phyloP scores from a whole-genome alignment of 148 eudicot genomes.

The Vaccinium corymbosum region DNA sequence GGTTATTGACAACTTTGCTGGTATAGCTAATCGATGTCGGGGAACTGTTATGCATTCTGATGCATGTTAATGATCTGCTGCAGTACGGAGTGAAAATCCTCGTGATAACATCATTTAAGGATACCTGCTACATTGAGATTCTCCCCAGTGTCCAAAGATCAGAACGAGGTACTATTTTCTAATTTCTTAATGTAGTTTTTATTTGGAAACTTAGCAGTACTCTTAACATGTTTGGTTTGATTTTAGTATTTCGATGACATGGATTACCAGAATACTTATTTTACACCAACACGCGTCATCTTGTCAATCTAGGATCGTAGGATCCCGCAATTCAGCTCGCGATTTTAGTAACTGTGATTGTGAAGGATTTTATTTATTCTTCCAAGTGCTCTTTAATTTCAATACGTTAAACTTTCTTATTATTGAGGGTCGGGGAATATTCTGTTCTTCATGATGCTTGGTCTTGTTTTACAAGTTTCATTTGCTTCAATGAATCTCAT shows the following conservation, averaged over 20 bases:
- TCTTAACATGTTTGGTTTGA: background rate
- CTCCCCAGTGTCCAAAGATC: constrained; percentile 82
- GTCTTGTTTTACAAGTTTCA: background rate
- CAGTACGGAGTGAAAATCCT: constrained; percentile 93
- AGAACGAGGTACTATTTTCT: constrained; percentile 51
- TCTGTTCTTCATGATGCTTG: background rate
- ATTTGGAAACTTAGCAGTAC: background rate
- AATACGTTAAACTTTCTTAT: background rate
- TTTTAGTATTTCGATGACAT: background rate
- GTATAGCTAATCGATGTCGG: constrained; percentile 7
- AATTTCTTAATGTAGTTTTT: background rate
- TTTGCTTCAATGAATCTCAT: constrained; percentile 6
- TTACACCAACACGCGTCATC: background rate
- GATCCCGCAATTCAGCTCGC: background rate
- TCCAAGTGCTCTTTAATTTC: background rate
- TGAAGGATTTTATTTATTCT: background rate
- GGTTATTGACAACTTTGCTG: background rate
- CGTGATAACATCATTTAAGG: constrained; percentile 86
- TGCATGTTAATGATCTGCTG: constrained; percentile 25
- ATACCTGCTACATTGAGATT: constrained; percentile 91
- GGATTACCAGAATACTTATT: background rate
- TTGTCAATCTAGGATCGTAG: background rate
- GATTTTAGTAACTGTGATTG: background rate
- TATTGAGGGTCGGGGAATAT: background rate
- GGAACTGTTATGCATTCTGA: constrained; percentile 3